Percentiles rank a stretch among this genome's conserved stretches.
phyloP scores from a whole-genome alignment of 352 stramenopile species.

The Phytophthora sansomeana region DNA sequence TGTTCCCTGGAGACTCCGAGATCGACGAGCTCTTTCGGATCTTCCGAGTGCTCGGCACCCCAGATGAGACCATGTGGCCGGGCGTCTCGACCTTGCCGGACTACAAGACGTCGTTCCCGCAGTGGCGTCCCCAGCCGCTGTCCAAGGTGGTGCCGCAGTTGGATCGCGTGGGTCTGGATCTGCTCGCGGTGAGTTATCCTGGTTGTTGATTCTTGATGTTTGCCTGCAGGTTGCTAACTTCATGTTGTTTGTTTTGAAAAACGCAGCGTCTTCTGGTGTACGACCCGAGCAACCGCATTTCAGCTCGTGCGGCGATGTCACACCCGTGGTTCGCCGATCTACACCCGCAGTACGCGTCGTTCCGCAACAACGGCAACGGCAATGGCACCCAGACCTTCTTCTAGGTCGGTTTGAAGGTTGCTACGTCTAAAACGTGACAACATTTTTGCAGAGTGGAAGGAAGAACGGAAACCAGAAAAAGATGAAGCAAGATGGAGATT shows the following conservation, averaged over 20 bases:
- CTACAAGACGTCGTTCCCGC: constrained; percentile 98
- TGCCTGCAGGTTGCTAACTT: constrained; percentile 8
- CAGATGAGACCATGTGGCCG: constrained; percentile 96
- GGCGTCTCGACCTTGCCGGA: constrained; percentile 97
- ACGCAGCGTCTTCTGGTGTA: constrained; percentile 81
- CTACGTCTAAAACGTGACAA: not conserved
- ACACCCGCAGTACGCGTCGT: constrained; percentile 76
- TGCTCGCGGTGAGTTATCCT: constrained; percentile 70
- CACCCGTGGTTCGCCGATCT: constrained; percentile 89
- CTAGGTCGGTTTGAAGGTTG: constrained; percentile 14
- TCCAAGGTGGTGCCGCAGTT: constrained; percentile 89
- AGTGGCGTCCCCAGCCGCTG: constrained; percentile 94
- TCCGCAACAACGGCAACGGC: constrained; percentile 62
- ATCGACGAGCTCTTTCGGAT: constrained; percentile 99
- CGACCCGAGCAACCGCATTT: constrained; percentile 82
- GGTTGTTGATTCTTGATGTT: not conserved
- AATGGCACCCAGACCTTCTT: constrained; percentile 57
- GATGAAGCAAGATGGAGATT: constrained; percentile 1
- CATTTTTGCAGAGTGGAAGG: not conserved
- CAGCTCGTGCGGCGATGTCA: constrained; percentile 78
- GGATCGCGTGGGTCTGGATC: constrained; percentile 79
- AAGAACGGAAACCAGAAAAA: constrained; percentile 8
- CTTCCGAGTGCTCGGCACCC: constrained; percentile 97
- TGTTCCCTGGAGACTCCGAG: constrained; percentile 96
- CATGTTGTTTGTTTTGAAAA: constrained; percentile 7